Conservation (phyloP, 768 basidiomycete genomes). For the Suillus subluteus region DNA sequence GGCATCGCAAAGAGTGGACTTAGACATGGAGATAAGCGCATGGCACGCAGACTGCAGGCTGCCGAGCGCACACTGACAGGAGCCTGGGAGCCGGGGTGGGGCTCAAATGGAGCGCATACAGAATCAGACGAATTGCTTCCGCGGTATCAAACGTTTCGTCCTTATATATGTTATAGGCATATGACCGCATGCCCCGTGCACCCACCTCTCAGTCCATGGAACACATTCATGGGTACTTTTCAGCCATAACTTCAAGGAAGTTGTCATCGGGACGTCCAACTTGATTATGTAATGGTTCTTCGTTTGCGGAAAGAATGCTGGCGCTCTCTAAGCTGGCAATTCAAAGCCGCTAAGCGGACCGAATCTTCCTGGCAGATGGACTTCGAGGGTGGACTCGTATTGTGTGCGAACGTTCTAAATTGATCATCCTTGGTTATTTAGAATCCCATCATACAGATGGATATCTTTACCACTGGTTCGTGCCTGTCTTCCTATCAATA, state of each 20-base stretch:
- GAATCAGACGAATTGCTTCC: no score
- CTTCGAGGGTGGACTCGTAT: not conserved
- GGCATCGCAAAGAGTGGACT: no score
- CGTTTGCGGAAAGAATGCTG: not conserved
- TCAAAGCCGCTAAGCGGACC: not conserved
- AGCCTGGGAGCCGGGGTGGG: no score
- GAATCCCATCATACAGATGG: not conserved
- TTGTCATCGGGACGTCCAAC: not conserved
- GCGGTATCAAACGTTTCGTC: no score
- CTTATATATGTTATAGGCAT: no score
- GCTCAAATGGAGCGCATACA: no score
- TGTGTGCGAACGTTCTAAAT: not conserved
- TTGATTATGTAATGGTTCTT: no score
- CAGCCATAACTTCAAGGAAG: not conserved
- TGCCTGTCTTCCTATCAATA: conserved; percentile 1
- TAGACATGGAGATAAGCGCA: no score
- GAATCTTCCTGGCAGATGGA: not conserved
- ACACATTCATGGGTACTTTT: not conserved
- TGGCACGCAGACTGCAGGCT: no score
- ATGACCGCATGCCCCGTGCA: not conserved
- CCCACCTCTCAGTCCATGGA: not conserved
- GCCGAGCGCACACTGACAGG: no score
- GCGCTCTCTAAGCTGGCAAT: no score
- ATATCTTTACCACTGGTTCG: not conserved
- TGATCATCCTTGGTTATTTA: not conserved